Conservation (phyloP, 2,329 filamentous ascomycete genomes). For the Colletotrichum phormii region DNA sequence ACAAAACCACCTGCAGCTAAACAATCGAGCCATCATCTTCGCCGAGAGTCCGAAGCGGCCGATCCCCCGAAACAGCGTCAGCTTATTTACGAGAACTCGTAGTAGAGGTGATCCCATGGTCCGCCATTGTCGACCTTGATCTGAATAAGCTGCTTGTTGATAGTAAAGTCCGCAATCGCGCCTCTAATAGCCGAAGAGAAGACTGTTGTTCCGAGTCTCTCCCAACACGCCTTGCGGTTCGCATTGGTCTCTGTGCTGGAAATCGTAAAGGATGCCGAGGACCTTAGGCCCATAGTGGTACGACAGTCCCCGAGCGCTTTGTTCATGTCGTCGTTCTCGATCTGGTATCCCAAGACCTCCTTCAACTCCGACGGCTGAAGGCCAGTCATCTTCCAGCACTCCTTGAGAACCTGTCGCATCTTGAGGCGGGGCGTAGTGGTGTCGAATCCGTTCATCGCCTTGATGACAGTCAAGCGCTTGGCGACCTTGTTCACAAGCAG, state of each 20-base stretch:
- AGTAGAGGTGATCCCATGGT: background rate
- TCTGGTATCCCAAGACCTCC: background rate
- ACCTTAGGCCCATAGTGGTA: accelerated
- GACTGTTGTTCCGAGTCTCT: background rate
- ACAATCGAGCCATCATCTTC: background rate
- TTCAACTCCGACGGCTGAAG: background rate
- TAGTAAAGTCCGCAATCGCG: background rate
- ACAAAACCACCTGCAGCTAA: background rate
- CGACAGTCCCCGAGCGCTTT: background rate
- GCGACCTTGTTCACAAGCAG: background rate
- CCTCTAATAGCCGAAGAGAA: background rate
- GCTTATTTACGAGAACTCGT: background rate
- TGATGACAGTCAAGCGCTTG: conserved; percentile 4
- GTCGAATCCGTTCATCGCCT: conserved; percentile 12
- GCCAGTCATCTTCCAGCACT: conserved; percentile 8
- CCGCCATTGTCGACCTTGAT: conserved; percentile 1
- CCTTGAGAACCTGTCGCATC: conserved; percentile 15
- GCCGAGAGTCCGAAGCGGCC: background rate
- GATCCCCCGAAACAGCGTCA: background rate
- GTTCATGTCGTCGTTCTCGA: background rate
- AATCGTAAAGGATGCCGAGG: background rate
- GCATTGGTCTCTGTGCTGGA: background rate
- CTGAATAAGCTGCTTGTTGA: conserved; percentile 4
- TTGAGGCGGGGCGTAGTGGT: background rate
- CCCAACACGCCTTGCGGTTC: background rate